Percentiles rank a stretch among this genome's conserved stretches.
Evolutionary conservation across 495 filamentous ascomycete genomes (phyloP).

Genomic region (Hapsidospora chrysogenum): DNA sequence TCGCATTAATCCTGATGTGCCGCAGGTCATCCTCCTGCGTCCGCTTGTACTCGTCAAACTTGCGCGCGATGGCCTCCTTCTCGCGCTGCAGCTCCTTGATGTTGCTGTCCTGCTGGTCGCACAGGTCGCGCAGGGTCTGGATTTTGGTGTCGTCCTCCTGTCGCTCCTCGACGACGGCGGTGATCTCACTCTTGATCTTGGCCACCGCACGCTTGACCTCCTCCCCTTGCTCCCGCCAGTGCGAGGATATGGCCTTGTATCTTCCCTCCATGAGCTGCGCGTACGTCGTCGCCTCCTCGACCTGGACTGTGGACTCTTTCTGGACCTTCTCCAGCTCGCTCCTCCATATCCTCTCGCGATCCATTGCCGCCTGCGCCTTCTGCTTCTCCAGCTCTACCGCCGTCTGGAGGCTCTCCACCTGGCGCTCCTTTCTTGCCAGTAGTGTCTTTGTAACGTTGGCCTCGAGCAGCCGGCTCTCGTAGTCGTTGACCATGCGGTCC

Average conservation of each 20-base stretch:
- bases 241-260: slow-evolving; percentile 53
- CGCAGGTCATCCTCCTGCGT: slow-evolving; percentile 42
- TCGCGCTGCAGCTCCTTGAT: slow-evolving; percentile 37
- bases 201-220: slow-evolving; percentile 34
- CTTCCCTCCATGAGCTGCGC: slow-evolving; percentile 38
- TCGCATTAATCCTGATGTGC: slow-evolving; percentile 37
- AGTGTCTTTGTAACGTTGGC: slow-evolving; percentile 51
- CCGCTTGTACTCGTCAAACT: slow-evolving; percentile 46
- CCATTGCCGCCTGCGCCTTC: slow-evolving; percentile 36
- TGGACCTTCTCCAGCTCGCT: slow-evolving; percentile 45
- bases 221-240: slow-evolving; percentile 50
- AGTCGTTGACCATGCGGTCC: slow-evolving; percentile 45
- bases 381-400: slow-evolving; percentile 50
- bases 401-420: slow-evolving; percentile 54
- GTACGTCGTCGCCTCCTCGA: slow-evolving; percentile 43
- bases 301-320: slow-evolving; percentile 40
- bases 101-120: slow-evolving; percentile 53
- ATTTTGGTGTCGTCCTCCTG: slow-evolving; percentile 41
- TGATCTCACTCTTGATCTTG: slow-evolving; percentile 36
- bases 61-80: slow-evolving; percentile 39
- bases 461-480: slow-evolving; percentile 54
- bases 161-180: slow-evolving; percentile 27
- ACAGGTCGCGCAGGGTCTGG: slow-evolving; percentile 38
- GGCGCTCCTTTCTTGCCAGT: slow-evolving; percentile 60
- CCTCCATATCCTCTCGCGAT: slow-evolving; percentile 45